These are phyloP conservation scores for Trichophyton schoenleinii DNA, from an alignment of 2,329 filamentous ascomycete species.

Conservation along the genomic window DNA sequence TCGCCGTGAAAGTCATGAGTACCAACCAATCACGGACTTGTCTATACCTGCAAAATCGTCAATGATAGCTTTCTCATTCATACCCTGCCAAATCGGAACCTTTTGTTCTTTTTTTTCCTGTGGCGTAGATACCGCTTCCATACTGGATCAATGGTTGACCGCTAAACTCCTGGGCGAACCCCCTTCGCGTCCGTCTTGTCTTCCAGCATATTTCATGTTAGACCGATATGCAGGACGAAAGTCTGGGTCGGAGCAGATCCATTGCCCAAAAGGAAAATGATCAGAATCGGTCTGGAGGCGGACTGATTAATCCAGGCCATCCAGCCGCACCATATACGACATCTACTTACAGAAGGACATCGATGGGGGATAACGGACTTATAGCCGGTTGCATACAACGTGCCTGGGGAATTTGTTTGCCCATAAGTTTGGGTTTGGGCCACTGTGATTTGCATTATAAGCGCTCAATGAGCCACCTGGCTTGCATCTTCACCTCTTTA, in stretches of 20 bases:
- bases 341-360: neutral
- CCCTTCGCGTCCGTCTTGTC: neutral
- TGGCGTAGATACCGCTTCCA: slow-evolving; percentile 2
- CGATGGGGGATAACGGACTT: neutral
- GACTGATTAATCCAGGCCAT: neutral
- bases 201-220: neutral
- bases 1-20: neutral
- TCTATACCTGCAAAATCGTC: neutral
- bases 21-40: neutral
- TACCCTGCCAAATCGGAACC: slow-evolving; percentile 2
- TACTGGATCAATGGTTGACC: slow-evolving; percentile 2
- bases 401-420: neutral
- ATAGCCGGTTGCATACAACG: neutral
- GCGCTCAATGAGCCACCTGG: neutral
- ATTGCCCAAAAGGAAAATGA: neutral
- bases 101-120: slow-evolving; percentile 4
- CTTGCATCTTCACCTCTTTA: slow-evolving; percentile 1
- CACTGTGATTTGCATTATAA: neutral
- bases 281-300: neutral
- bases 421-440: neutral
- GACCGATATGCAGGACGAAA: slow-evolving; percentile 2
- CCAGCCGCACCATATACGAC: neutral
- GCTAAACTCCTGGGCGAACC: slow-evolving; percentile 1
- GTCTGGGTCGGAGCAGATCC: neutral
- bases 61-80: neutral